Evolutionary conservation across 2,329 filamentous ascomycete species (phyloP).

Genomic region (Aspergillus sp.): DNA sequence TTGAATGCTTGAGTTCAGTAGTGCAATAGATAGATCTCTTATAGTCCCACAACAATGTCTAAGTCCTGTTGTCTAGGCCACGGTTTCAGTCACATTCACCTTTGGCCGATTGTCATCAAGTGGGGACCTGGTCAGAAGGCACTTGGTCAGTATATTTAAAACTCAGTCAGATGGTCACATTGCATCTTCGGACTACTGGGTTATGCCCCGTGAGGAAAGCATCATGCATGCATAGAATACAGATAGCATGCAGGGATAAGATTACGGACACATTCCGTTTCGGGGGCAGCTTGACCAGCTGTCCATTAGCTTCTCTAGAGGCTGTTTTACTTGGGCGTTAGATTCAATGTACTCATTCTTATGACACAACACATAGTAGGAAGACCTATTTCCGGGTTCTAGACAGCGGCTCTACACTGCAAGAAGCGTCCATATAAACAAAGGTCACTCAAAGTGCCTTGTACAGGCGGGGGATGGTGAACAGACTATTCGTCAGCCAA

Average conservation of each 20-base stretch:
- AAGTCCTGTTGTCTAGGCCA: not conserved
- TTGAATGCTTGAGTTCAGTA: not conserved
- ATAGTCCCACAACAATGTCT: not conserved
- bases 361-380: too few species aligned
- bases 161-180: constrained; percentile 27
- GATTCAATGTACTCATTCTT: too few species aligned
- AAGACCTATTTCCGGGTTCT: too few species aligned
- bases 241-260: constrained; percentile 9
- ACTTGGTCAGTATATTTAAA: constrained; percentile 12
- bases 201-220: constrained; percentile 21
- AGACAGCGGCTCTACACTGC: not conserved
- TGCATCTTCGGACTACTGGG: constrained; percentile 22
- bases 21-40: constrained; percentile 3
- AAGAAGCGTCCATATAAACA: too few species aligned
- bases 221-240: constrained; percentile 13
- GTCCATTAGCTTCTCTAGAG: not conserved
- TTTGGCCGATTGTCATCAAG: constrained; percentile 6
- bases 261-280: not conserved
- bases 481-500: constrained; percentile 12
- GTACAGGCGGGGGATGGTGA: constrained; percentile 10
- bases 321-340: too few species aligned
- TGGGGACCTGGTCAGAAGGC: constrained; percentile 12
- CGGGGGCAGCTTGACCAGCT: not conserved
- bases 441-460: constrained; percentile 13
- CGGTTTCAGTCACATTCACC: constrained; percentile 4